Conservation (phyloP, 1,284 basidiomycete genomes). For the Pyrrhoderma noxium region DNA sequence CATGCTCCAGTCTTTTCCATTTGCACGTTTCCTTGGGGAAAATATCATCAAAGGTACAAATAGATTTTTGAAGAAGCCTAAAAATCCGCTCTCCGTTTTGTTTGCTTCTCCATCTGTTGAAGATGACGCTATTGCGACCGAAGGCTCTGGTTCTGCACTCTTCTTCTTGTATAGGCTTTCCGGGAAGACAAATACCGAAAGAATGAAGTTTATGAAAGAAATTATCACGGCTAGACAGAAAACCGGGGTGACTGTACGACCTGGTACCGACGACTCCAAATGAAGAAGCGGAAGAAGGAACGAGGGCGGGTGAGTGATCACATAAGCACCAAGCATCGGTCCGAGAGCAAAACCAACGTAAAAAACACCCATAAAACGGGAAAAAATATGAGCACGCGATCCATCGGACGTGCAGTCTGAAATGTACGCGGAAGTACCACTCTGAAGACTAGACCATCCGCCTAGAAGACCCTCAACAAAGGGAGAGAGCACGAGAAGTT, state of each 20-base stretch:
- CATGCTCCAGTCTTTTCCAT: conserved; percentile 50
- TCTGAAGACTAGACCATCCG: conserved; percentile 77
- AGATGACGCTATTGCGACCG: conserved; percentile 24
- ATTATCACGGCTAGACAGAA: conserved; percentile 51
- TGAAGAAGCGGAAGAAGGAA: conserved; percentile 30
- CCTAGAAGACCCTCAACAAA: conserved; percentile 79
- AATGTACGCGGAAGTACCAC: conserved; percentile 73
- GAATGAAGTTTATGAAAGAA: conserved; percentile 41
- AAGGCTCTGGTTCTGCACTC: conserved; percentile 27
- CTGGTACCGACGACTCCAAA: conserved; percentile 21
- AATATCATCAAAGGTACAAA: conserved; percentile 50
- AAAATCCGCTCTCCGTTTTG: conserved; percentile 17
- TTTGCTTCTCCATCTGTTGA: conserved; percentile 20
- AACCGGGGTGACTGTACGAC: conserved; percentile 40
- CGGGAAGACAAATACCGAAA: conserved; percentile 54
- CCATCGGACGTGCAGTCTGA: conserved; percentile 83
- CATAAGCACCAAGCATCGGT: conserved; percentile 63
- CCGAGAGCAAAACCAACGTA: conserved; percentile 69
- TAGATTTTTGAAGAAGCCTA: conserved; percentile 27
- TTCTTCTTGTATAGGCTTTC: conserved; percentile 51
- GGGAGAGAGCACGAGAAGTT: conserved; percentile 75
- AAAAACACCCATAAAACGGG: conserved; percentile 66
- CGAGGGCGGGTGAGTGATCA: conserved; percentile 48
- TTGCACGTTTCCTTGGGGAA: conserved; percentile 37
- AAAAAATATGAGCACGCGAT: conserved; percentile 75